Conservation (phyloP, 495 filamentous ascomycete species). For the Penicillium lividum region DNA sequence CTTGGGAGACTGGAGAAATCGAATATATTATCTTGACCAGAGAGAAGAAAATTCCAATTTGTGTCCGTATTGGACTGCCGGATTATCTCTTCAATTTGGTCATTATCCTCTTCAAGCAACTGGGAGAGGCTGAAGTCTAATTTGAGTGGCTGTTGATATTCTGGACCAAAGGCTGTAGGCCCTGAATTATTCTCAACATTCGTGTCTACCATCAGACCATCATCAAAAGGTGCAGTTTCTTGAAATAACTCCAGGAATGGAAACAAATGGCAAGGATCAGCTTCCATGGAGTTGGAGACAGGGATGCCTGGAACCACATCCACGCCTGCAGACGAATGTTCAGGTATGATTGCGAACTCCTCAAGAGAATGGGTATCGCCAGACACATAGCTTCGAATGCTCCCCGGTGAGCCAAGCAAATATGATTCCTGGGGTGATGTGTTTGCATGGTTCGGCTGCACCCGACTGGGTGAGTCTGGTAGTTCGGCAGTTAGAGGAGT, state of each 20-base stretch:
- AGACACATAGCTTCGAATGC: constrained; percentile 27
- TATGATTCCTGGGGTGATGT: constrained; percentile 22
- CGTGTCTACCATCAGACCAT: constrained; percentile 13
- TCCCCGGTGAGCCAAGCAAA: constrained; percentile 22
- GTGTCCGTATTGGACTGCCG: constrained; percentile 28
- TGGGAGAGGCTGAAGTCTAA: constrained; percentile 37
- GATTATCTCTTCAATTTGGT: constrained; percentile 63
- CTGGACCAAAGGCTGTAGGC: constrained; percentile 3
- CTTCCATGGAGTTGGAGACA: constrained; percentile 10
- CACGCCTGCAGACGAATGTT: constrained; percentile 15
- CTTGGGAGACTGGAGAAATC: constrained; percentile 12
- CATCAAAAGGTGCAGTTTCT: constrained; percentile 14
- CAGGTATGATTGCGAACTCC: constrained; percentile 8
- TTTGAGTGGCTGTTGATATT: constrained; percentile 6
- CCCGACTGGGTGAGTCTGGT: constrained; percentile 14
- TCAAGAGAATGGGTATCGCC: constrained; percentile 22
- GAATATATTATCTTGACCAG: constrained; percentile 10
- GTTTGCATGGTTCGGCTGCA: constrained; percentile 4
- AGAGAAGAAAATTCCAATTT: constrained; percentile 35
- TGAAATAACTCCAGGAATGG: constrained; percentile 28
- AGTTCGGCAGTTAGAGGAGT: constrained; percentile 24
- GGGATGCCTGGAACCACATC: constrained; percentile 17
- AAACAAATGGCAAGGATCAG: constrained; percentile 23
- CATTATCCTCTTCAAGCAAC: constrained; percentile 45
- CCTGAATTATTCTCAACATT: constrained; percentile 13